These are phyloP conservation scores for Rhododendron henanense DNA, from an alignment of 148 eudicot species.

Conservation along the genomic window DNA sequence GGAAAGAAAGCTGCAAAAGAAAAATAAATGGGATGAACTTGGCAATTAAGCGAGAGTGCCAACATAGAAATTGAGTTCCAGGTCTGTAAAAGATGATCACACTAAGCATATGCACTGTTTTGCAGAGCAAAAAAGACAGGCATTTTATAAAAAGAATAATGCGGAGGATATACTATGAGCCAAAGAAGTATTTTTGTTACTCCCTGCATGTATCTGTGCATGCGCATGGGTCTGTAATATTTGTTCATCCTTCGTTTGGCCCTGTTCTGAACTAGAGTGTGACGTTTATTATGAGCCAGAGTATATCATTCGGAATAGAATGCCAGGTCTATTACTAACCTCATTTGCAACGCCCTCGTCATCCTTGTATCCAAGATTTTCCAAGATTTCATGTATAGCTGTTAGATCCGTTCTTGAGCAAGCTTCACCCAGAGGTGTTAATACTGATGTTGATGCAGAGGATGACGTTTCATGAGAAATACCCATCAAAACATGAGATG, in stretches of 20 bases:
- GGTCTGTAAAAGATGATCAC: neutral
- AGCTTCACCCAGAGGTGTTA: constrained; percentile 77
- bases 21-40: constrained; percentile 8
- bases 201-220: neutral
- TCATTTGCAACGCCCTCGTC: constrained; percentile 71
- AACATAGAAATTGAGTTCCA: constrained; percentile 1
- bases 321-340: constrained; percentile 54
- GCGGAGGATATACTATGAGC: neutral
- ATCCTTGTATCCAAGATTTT: constrained; percentile 63
- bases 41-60: neutral
- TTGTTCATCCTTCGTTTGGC: neutral
- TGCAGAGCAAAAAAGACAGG: neutral
- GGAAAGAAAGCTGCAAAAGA: constrained; percentile 64
- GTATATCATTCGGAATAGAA: constrained; percentile 23
- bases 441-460: constrained; percentile 37
- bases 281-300: neutral
- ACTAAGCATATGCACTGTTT: neutral
- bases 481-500: constrained; percentile 73
- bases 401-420: constrained; percentile 71
- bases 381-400: constrained; percentile 63
- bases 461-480: constrained; percentile 48
- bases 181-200: neutral
- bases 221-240: neutral
- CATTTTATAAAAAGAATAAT: neutral
- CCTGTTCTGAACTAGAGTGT: neutral